Evolutionary conservation across 2,329 filamentous ascomycete genomes (phyloP).

Genomic region (Fonsecaea pugnacius): DNA sequence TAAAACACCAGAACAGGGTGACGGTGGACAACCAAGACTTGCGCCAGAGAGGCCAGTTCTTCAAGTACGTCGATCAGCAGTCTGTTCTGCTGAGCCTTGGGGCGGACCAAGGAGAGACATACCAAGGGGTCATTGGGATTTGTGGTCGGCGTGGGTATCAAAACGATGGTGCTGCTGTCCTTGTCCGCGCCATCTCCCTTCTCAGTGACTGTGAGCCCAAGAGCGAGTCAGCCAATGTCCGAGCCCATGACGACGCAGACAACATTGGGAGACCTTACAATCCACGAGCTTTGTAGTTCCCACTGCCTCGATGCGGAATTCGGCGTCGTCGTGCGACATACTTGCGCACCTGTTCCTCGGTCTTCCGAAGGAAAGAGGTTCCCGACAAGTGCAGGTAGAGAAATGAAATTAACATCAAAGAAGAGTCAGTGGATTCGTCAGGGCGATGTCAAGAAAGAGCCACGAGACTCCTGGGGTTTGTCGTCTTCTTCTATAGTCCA

Average conservation of each 20-base stretch:
- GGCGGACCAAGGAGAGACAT: not conserved
- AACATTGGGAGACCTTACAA: not conserved
- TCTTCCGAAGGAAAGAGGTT: not conserved
- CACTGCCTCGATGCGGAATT: not conserved
- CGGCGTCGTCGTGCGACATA: not conserved
- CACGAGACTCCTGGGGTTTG: no score
- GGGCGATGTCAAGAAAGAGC: no score
- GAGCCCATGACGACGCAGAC: not conserved
- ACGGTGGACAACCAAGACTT: conserved; percentile 8
- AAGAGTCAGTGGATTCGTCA: no score
- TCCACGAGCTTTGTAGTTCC: not conserved
- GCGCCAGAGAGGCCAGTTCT: conserved; percentile 11
- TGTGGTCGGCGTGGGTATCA: conserved; percentile 1
- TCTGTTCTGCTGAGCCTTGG: not conserved
- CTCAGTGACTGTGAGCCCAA: not conserved
- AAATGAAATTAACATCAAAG: not conserved
- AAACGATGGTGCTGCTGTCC: not conserved
- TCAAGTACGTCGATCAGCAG: not conserved
- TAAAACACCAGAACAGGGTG: conserved; percentile 11
- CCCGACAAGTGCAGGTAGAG: not conserved
- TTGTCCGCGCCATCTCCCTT: not conserved
- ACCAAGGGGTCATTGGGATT: conserved; percentile 15
- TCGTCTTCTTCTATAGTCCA: not conserved
- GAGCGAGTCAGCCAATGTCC: not conserved
- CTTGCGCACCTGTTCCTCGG: not conserved